These are phyloP conservation scores for Nigrograna mackinnonii DNA, from an alignment of 2,329 filamentous ascomycete genomes.

Conservation along the genomic window DNA sequence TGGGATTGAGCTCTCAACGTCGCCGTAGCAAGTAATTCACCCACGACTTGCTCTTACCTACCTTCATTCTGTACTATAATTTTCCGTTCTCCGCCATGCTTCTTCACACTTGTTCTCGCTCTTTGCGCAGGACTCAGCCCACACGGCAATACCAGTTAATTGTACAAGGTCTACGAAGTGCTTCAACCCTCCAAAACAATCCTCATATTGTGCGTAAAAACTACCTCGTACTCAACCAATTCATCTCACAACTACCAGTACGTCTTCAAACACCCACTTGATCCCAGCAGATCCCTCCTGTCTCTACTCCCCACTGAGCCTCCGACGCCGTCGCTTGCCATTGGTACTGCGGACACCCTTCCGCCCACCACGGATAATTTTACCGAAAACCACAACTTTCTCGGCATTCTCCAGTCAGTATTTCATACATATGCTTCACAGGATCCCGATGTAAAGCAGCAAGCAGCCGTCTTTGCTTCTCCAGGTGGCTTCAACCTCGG, in stretches of 20 bases:
- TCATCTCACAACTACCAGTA: conserved; percentile 43
- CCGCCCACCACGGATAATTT: conserved; percentile 62
- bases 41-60: too few species aligned
- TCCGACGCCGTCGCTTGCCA: conserved; percentile 55
- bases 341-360: conserved; percentile 58
- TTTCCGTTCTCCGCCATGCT: too few species aligned
- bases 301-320: conserved; percentile 61
- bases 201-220: conserved; percentile 39
- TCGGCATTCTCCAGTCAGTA: conserved; percentile 60
- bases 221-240: neutral
- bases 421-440: conserved; percentile 56
- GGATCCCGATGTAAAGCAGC: conserved; percentile 60
- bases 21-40: too few species aligned
- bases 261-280: conserved; percentile 50
- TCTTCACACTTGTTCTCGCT: too few species aligned
- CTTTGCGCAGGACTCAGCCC: too few species aligned
- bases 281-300: conserved; percentile 50
- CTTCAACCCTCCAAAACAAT: conserved; percentile 49
- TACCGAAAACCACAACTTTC: conserved; percentile 59
- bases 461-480: conserved; percentile 64
- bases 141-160: too few species aligned
- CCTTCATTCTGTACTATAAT: too few species aligned
- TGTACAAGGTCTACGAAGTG: too few species aligned
- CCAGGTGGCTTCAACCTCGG: conserved; percentile 59
- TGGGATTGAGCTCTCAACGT: too few species aligned